These are phyloP conservation scores for Pezicula neosporulosa DNA, from an alignment of 2,329 filamentous ascomycete species.

Conservation along the genomic window DNA sequence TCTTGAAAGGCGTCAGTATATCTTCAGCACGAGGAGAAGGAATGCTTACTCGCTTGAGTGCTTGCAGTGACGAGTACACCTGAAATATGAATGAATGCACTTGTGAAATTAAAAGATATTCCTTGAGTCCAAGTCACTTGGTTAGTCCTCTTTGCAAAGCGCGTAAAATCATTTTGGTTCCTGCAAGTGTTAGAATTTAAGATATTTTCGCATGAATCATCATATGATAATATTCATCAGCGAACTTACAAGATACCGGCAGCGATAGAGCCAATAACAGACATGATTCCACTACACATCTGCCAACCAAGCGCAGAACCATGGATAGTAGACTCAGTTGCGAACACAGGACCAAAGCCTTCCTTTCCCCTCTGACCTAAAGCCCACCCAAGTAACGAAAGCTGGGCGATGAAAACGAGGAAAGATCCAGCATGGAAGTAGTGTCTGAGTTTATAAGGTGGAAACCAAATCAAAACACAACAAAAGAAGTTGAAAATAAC, in stretches of 20 bases:
- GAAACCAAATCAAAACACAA: no score
- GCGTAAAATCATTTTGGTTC: slow-evolving; percentile 29
- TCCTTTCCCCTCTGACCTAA: slow-evolving; percentile 8
- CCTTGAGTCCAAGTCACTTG: slow-evolving; percentile 23
- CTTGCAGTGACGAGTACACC: slow-evolving; percentile 28
- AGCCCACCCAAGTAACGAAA: slow-evolving; percentile 13
- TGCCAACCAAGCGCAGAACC: slow-evolving; percentile 15
- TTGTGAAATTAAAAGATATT: slow-evolving; percentile 19
- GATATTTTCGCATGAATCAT: no score
- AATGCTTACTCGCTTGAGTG: slow-evolving; percentile 21
- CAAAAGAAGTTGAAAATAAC: no score
- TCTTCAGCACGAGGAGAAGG: neutral
- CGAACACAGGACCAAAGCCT: slow-evolving; percentile 14
- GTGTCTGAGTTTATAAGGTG: no score
- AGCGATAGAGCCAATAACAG: slow-evolving; percentile 28
- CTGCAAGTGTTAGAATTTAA: neutral
- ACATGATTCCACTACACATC: slow-evolving; percentile 26
- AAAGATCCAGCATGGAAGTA: no score
- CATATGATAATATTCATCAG: no score
- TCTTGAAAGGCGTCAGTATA: slow-evolving; percentile 3
- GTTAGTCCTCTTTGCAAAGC: slow-evolving; percentile 21
- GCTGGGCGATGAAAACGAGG: no score
- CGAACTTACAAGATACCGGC: slow-evolving; percentile 21
- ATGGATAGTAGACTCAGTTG: slow-evolving; percentile 6
- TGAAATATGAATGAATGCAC: slow-evolving; percentile 21